phyloP scores from a whole-genome alignment of 192 early-diverging fungal species.

The Coemansia sp. region DNA sequence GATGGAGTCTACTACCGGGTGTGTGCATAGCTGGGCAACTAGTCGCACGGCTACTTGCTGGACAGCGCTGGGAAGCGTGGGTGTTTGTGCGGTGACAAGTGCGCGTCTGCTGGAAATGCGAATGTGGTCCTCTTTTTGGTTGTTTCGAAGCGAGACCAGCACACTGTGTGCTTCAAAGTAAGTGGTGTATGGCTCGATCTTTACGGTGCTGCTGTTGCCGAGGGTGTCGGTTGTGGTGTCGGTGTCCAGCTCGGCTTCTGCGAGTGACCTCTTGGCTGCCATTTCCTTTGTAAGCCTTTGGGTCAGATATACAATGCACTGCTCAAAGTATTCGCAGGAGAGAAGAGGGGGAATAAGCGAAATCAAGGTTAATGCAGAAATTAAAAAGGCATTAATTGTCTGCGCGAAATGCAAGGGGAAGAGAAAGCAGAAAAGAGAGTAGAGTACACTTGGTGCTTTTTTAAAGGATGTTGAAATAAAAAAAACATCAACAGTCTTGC shows the following conservation, averaged over 20 bases:
- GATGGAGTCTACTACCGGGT: conserved; percentile 24
- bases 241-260: conserved; percentile 1
- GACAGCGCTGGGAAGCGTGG: conserved; percentile 9
- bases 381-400: too few species aligned
- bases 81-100: not conserved
- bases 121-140: conserved; percentile 6
- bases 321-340: too few species aligned
- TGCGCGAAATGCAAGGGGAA: too few species aligned
- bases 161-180: conserved; percentile 33
- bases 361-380: too few species aligned
- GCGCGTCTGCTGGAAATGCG: conserved; percentile 9
- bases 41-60: conserved; percentile 36
- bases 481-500: too few species aligned
- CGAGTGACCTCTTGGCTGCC: not conserved
- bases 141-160: conserved; percentile 12
- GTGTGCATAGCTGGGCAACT: conserved; percentile 20
- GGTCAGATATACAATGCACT: too few species aligned
- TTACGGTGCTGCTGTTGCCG: not conserved
- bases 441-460: too few species aligned
- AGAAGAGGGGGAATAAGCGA: too few species aligned
- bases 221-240: not conserved
- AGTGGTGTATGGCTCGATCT: conserved; percentile 16
- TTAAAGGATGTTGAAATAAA: too few species aligned
- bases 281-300: too few species aligned
- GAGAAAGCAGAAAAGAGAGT: too few species aligned